Evolutionary conservation across 441 rosid genomes (phyloP).

Genomic region (California macrophylla): DNA sequence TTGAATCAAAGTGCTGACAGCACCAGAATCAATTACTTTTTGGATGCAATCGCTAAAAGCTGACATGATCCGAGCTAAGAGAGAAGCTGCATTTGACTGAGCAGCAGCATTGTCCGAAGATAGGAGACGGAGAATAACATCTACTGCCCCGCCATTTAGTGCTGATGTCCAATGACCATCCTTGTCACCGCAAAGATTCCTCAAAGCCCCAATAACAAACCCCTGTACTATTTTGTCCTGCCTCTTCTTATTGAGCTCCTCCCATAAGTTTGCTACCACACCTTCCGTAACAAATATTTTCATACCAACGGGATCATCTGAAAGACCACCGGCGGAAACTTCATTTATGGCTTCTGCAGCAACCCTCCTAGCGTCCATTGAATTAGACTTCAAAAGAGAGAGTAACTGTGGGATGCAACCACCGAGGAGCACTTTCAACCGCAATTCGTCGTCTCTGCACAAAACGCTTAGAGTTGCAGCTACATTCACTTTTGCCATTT

Average conservation of each 20-base stretch:
- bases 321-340: conserved; percentile 67
- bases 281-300: conserved; percentile 82
- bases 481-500: conserved; percentile 56
- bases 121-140: conserved; percentile 61
- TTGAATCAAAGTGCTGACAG: conserved; percentile 54
- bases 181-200: conserved; percentile 74
- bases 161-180: conserved; percentile 66
- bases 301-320: conserved; percentile 70
- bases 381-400: conserved; percentile 64
- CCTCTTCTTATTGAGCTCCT: conserved; percentile 48
- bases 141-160: conserved; percentile 64
- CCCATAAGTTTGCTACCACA: conserved; percentile 73
- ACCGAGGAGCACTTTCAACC: conserved; percentile 72
- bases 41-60: conserved; percentile 55
- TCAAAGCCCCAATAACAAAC: conserved; percentile 66
- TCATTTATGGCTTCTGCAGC: conserved; percentile 79
- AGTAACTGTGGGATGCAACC: conserved; percentile 88
- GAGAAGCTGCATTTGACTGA: conserved; percentile 83
- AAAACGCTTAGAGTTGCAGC: conserved; percentile 54
- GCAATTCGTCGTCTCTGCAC: conserved; percentile 67
- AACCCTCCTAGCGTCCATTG: conserved; percentile 57
- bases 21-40: conserved; percentile 66
- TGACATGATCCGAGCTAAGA: conserved; percentile 66
- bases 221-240: conserved; percentile 77
- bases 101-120: conserved; percentile 66